A percentile compares a stretch with the other conserved stretches of the same genome.
Evolutionary conservation across 2,329 filamentous ascomycete genomes (phyloP).

Genomic region (Ophiobolus disseminans): DNA sequence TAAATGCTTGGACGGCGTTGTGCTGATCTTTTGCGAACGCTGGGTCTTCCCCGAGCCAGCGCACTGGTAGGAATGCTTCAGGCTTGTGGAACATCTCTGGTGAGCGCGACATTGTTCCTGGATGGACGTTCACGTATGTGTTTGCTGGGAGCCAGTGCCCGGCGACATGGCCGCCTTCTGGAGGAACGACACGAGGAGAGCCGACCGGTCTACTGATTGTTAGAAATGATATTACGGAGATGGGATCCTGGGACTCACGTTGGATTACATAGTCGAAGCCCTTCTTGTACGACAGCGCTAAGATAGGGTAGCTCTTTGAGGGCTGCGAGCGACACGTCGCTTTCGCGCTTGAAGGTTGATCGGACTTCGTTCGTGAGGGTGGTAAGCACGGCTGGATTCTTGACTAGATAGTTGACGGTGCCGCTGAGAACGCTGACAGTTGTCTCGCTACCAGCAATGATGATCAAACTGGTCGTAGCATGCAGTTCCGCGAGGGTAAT

Average conservation of each 20-base stretch:
- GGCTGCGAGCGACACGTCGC: constrained; percentile 2
- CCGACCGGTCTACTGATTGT: constrained; percentile 4
- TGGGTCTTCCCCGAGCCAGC: constrained; percentile 11
- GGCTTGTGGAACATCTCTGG: constrained; percentile 11
- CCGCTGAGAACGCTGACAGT: constrained; percentile 45
- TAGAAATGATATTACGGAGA: background rate
- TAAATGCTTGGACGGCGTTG: constrained; percentile 21
- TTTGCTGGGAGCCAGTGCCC: constrained; percentile 8
- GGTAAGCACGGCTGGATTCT: background rate
- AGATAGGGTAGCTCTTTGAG: constrained; percentile 18
- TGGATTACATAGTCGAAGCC: constrained; percentile 17
- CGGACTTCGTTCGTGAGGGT: constrained; percentile 12
- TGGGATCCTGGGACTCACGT: constrained; percentile 5
- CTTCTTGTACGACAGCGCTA: constrained; percentile 19
- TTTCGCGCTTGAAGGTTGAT: background rate
- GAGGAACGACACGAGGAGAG: constrained; percentile 7
- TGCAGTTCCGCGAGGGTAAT: constrained; percentile 35
- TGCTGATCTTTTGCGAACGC: constrained; percentile 30
- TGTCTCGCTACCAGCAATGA: constrained; percentile 51
- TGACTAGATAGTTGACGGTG: constrained; percentile 29
- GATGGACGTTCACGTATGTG: constrained; percentile 9
- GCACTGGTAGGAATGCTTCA: constrained; percentile 12
- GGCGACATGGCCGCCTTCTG: constrained; percentile 11
- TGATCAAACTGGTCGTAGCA: constrained; percentile 37
- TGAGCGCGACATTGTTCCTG: constrained; percentile 1